These are phyloP conservation scores for Monilinia laxa DNA, from an alignment of 2,329 filamentous ascomycete species.

Conservation along the genomic window DNA sequence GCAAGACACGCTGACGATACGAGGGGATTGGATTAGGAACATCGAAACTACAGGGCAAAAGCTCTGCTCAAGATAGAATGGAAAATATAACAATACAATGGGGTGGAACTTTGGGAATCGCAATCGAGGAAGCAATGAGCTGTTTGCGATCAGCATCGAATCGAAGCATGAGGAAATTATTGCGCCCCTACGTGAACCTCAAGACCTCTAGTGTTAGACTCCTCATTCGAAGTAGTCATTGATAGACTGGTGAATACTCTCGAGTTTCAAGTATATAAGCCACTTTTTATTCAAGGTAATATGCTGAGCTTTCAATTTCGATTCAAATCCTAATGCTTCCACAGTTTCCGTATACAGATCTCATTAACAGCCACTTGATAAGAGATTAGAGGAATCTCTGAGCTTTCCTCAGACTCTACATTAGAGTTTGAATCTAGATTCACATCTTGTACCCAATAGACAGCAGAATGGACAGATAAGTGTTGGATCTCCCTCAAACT, in stretches of 20 bases:
- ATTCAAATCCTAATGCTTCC: neutral
- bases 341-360: neutral
- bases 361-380: too few relatives aligned
- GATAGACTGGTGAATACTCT: neutral
- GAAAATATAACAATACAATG: neutral
- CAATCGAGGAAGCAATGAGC: too few relatives aligned
- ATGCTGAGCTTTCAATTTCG: neutral
- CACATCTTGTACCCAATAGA: neutral
- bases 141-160: neutral
- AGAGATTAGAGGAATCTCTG: neutral
- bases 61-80: too few relatives aligned
- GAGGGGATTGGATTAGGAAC: too few relatives aligned
- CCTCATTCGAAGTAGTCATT: neutral
- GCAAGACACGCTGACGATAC: neutral
- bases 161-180: neutral
- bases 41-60: too few relatives aligned
- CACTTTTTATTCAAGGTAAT: neutral
- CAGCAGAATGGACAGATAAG: neutral
- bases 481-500: neutral
- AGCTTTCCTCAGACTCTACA: fast-evolving
- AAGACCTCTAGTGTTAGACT: fast-evolving
- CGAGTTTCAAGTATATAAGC: neutral
- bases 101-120: neutral
- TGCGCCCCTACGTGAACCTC: neutral
- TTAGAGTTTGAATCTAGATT: neutral